Evolutionary conservation across 2,329 filamentous ascomycete species (phyloP).

Genomic region (Verticillium nubilum): DNA sequence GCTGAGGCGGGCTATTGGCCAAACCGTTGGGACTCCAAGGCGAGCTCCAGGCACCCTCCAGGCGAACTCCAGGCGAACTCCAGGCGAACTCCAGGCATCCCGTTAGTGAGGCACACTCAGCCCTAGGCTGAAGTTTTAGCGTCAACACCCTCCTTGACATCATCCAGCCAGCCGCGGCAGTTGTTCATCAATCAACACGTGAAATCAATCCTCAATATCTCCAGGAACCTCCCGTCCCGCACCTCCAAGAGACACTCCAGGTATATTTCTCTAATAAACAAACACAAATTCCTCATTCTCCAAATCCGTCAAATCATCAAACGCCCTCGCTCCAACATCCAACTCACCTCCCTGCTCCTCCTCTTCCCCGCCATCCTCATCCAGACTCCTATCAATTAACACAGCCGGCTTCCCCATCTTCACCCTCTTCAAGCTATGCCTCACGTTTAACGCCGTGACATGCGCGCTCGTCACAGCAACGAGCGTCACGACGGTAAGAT

Average conservation of each 20-base stretch:
- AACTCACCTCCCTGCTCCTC: conserved; percentile 19
- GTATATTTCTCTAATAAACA: conserved; percentile 32
- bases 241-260: no score
- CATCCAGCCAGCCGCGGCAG: neutral
- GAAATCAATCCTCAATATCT: conserved; percentile 22
- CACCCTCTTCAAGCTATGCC: conserved; percentile 27
- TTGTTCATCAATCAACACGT: neutral
- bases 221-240: neutral
- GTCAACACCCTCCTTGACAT: no score
- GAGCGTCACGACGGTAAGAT: conserved; percentile 49
- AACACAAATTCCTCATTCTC: conserved; percentile 62
- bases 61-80: no score
- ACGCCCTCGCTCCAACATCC: conserved; percentile 36
- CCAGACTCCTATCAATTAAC: conserved; percentile 55
- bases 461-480: conserved; percentile 27
- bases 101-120: no score
- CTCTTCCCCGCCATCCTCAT: conserved; percentile 31
- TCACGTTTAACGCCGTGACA: conserved; percentile 43
- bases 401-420: conserved; percentile 34
- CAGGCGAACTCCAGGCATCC: no score
- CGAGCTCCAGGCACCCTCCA: neutral
- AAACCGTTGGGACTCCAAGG: neutral
- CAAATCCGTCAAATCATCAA: conserved; percentile 55
- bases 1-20: neutral
- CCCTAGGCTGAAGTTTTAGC: neutral